These are phyloP conservation scores for Aspergillus affinis DNA, from an alignment of 495 filamentous ascomycete species.

Conservation along the genomic window DNA sequence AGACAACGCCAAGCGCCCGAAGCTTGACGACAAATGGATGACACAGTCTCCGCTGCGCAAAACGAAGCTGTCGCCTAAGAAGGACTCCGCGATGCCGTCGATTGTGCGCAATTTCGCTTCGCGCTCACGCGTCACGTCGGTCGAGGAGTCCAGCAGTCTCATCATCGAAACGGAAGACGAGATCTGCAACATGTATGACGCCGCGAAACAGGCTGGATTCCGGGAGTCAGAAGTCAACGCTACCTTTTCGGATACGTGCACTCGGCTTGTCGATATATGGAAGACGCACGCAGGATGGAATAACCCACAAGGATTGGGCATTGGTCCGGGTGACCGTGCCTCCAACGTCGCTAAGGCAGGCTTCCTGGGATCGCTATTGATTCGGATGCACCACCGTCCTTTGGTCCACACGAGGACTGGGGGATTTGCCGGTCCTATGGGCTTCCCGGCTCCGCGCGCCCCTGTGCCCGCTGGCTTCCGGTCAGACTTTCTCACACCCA, in stretches of 20 bases:
- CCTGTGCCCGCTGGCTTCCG: constrained; percentile 34
- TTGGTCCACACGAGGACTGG: constrained; percentile 31
- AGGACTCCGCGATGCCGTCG: constrained; percentile 47
- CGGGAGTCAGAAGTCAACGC: constrained; percentile 54
- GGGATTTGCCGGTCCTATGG: constrained; percentile 21
- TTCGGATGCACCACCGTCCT: constrained; percentile 73
- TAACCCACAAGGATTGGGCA: constrained; percentile 42
- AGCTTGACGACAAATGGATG: constrained; percentile 44
- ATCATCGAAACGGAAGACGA: constrained; percentile 46
- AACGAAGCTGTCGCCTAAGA: constrained; percentile 44
- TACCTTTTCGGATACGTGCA: constrained; percentile 53
- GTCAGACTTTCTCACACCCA: constrained; percentile 44
- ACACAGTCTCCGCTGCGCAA: constrained; percentile 39
- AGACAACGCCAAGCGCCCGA: constrained; percentile 44
- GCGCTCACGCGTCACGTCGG: constrained; percentile 28
- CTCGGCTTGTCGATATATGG: constrained; percentile 61
- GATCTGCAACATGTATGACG: constrained; percentile 52
- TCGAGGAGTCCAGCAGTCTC: constrained; percentile 45
- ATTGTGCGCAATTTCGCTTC: constrained; percentile 47
- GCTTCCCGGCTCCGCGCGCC: constrained; percentile 27
- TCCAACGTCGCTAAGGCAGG: constrained; percentile 66
- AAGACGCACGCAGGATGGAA: constrained; percentile 45
- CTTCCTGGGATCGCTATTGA: constrained; percentile 67
- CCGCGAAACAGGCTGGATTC: constrained; percentile 51
- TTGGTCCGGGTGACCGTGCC: constrained; percentile 63